phyloP scores from a whole-genome alignment of 768 basidiomycete species.

The Floccularia luteovirens region DNA sequence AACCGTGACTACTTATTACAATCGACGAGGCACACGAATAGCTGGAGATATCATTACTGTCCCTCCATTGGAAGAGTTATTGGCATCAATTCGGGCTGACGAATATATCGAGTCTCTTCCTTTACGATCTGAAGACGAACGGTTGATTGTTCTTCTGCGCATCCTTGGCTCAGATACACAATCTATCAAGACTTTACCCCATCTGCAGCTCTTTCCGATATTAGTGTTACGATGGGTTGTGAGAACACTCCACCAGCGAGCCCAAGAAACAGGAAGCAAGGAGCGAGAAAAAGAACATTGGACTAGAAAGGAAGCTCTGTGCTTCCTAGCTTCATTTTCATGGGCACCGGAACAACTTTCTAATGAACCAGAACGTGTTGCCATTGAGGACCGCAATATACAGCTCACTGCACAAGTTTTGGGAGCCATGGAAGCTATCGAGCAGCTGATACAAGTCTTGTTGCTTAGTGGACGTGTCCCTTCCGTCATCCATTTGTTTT shows the following conservation, averaged over 20 bases:
- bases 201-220: slow-evolving; percentile 38
- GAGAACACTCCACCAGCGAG: slow-evolving; percentile 38
- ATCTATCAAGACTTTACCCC: slow-evolving; percentile 36
- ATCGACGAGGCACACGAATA: slow-evolving; percentile 64
- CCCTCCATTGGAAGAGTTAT: slow-evolving; percentile 36
- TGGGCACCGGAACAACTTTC: slow-evolving; percentile 11
- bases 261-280: slow-evolving; percentile 40
- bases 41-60: slow-evolving; percentile 51
- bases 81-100: slow-evolving; percentile 29
- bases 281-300: slow-evolving; percentile 65
- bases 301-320: slow-evolving; percentile 54
- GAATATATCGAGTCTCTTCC: slow-evolving; percentile 35
- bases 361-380: slow-evolving; percentile 4
- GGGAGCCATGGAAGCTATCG: slow-evolving; percentile 51
- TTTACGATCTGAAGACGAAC: slow-evolving; percentile 38
- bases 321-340: slow-evolving; percentile 47
- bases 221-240: slow-evolving; percentile 62
- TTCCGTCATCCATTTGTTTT: slow-evolving; percentile 40
- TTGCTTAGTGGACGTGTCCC: slow-evolving; percentile 44
- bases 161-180: slow-evolving; percentile 47
- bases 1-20: slow-evolving; percentile 42
- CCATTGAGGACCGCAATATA: slow-evolving; percentile 48
- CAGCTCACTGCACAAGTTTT: slow-evolving; percentile 63
- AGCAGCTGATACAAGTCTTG: slow-evolving; percentile 53
- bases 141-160: slow-evolving; percentile 48